Evolutionary conservation across 2,329 filamentous ascomycete species (phyloP).

Genomic region (Chaetomiaceae sp.): DNA sequence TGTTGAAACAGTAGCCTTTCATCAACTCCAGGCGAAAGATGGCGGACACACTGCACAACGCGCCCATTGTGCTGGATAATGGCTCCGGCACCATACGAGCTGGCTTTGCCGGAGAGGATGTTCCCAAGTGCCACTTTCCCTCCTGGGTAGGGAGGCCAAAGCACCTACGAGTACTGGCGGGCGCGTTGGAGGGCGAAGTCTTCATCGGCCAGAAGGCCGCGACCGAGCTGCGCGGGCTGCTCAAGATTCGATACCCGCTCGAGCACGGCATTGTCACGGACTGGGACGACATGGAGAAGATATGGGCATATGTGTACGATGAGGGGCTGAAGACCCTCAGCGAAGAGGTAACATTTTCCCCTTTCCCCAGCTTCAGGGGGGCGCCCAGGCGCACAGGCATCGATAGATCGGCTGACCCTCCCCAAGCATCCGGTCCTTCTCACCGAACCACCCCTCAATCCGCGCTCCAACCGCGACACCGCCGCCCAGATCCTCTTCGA

Average conservation of each 20-base stretch:
- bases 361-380: not conserved
- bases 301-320: constrained; percentile 97
- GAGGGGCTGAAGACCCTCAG: constrained; percentile 94
- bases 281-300: constrained; percentile 99
- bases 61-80: constrained; percentile 97
- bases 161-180: constrained; percentile 90
- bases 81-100: constrained; percentile 96
- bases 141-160: constrained; percentile 96
- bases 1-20: not conserved
- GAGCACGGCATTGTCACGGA: constrained; percentile 98
- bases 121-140: constrained; percentile 95
- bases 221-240: constrained; percentile 80
- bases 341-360: constrained; percentile 72
- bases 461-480: constrained; percentile 89
- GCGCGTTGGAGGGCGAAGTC: constrained; percentile 90
- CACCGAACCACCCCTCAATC: constrained; percentile 93
- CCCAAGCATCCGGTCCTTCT: constrained; percentile 84
- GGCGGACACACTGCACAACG: constrained; percentile 78
- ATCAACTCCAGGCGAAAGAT: constrained; percentile 32
- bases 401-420: not conserved
- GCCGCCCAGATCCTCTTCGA: constrained; percentile 98
- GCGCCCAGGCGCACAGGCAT: not conserved
- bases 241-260: constrained; percentile 93
- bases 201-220: constrained; percentile 91
- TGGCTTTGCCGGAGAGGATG: constrained; percentile 92